Evolutionary conservation across 2,329 filamentous ascomycete genomes (phyloP).

Genomic region (Beauveria brongniartii): DNA sequence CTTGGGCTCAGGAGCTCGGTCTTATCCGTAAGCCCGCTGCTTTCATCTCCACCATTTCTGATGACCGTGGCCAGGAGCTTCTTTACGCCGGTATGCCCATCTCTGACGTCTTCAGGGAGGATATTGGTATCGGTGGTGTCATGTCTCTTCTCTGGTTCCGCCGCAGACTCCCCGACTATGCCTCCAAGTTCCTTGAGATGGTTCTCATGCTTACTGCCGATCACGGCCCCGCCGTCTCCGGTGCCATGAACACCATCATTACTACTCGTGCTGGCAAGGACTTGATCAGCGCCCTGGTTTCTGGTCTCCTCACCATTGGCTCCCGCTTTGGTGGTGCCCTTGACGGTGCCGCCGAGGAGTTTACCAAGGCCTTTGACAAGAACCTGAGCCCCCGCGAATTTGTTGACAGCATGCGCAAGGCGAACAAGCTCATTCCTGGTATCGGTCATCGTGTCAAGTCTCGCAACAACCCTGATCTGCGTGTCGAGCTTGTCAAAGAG

Average conservation of each 20-base stretch:
- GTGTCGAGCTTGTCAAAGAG: conserved; percentile 99
- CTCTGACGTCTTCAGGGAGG: conserved; percentile 98
- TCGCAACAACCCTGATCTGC: conserved; percentile 98
- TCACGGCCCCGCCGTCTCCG: conserved; percentile 96
- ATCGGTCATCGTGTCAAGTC: conserved; percentile 99
- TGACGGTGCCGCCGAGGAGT: conserved; percentile 96
- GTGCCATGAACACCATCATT: conserved; percentile 99
- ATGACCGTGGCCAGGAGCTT: conserved; percentile 98
- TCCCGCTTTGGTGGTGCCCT: conserved; percentile 97
- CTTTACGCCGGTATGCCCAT: conserved; percentile 99
- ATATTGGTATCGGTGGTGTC: conserved; percentile 98
- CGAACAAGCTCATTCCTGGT: conserved; percentile 99
- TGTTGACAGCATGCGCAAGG: conserved; percentile 97
- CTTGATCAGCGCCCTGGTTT: conserved; percentile 88
- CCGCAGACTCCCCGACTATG: conserved; percentile 88
- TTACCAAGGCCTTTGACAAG: conserved; percentile 97
- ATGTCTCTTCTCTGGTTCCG: conserved; percentile 99
- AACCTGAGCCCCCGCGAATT: conserved; percentile 97
- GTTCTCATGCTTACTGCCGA: conserved; percentile 99
- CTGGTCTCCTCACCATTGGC: conserved; percentile 95
- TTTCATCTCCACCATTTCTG: conserved; percentile 99
- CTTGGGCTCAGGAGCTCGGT: conserved; percentile 97
- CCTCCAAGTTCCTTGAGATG: conserved; percentile 99
- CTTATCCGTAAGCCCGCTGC: conserved; percentile 99
- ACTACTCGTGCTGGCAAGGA: conserved; percentile 99